Conservation (phyloP, 2,329 filamentous ascomycete species). For the Coniochaeta ligniaria region DNA sequence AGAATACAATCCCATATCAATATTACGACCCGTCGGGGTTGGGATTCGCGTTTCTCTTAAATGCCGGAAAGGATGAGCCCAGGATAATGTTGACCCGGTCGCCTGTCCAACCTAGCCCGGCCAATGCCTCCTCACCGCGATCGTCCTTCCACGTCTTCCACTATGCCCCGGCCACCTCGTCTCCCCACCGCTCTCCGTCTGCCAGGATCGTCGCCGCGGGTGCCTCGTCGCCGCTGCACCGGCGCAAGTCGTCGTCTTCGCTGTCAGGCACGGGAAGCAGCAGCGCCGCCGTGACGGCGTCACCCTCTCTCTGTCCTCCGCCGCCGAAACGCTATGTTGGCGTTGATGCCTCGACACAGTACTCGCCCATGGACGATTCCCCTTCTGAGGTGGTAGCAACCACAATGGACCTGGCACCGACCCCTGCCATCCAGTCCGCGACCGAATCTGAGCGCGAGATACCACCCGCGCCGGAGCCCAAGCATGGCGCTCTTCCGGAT, state of each 20-base stretch:
- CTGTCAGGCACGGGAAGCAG: slow-evolving; percentile 7
- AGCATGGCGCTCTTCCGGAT: neutral
- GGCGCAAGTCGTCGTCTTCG: slow-evolving; percentile 13
- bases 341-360: slow-evolving; percentile 40
- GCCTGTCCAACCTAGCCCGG: slow-evolving; percentile 40
- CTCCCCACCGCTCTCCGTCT: slow-evolving; percentile 33
- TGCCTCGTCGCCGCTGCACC: slow-evolving; percentile 12
- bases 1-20: neutral
- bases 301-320: slow-evolving; percentile 7
- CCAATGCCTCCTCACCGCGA: slow-evolving; percentile 40
- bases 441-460: neutral
- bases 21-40: neutral
- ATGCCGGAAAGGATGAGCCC: slow-evolving; percentile 35
- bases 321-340: slow-evolving; percentile 34
- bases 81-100: slow-evolving; percentile 55
- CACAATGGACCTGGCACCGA: neutral
- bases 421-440: neutral
- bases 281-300: slow-evolving; percentile 13
- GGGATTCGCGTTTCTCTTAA: neutral
- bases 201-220: slow-evolving; percentile 25
- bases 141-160: slow-evolving; percentile 32
- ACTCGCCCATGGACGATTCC: slow-evolving; percentile 37
- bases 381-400: neutral
- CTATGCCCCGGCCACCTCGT: slow-evolving; percentile 38
- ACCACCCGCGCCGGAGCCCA: neutral